Base-by-base conservation (phyloP, 1,284 basidiomycete genomes). In the Ustilago curta region DNA sequence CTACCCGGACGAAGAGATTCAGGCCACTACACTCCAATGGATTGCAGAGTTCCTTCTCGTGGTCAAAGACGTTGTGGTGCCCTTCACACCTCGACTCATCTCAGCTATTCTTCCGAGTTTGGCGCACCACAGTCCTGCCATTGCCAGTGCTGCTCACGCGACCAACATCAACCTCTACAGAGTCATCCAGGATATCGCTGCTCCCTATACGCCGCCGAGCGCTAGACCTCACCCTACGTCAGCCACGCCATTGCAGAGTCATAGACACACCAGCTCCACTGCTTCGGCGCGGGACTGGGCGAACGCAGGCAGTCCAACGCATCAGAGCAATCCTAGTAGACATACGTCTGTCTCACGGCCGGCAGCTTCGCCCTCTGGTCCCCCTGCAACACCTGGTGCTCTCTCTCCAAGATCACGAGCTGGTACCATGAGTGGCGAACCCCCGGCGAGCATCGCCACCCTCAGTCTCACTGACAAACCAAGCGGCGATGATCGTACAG, bases 31-130 rank as follows among this genome's bases (percentile, higher is more conserved):
- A 29, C 88, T 99, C 37, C 89, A 90, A 73, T 99, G 97, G 97
- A 88, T 99, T 32, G 90, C 93, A 19, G 94, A 95, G 70, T 95
- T 99, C 85, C 87, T 99, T 19, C 89, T 88, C 45, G 94, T 97
- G 77, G 92, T 92, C 7, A 91, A 93, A 70, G 92, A 94, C 79
- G 93, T 97, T 54, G 93, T 98, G 87, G 90, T 99, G 25, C 93
- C 94, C 2, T 97, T 97, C 82, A 95, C 95, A 0, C 95, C 97
- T 1, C 90, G 93, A 37, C 90, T 99, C 43, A 92, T 99, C 49
- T 91, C 92, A 7, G 93, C 93, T 16, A 92, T 99, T 65, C 89
- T 99, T 16, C 94, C 95, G 1, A 97, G 95, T 82, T 90, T 99
- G 37, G 94, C 97, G 0, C 95, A 96, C 77, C 93, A 95, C 78